These are phyloP conservation scores for Pezicula rhizophila DNA, from an alignment of 2,329 filamentous ascomycete species.

Conservation along the genomic window DNA sequence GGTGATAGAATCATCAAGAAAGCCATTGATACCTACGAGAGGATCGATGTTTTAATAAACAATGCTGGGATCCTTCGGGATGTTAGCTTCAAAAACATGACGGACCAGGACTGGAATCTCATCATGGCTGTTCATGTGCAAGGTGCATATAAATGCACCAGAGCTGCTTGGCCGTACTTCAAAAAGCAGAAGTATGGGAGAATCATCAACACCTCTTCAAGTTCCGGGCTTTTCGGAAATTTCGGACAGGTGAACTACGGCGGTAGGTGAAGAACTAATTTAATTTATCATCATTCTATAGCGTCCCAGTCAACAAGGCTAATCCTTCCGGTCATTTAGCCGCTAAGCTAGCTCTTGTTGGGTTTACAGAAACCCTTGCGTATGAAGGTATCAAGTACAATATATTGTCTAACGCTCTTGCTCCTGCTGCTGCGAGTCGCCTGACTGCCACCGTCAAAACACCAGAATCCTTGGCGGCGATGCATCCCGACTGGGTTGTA, in stretches of 20 bases:
- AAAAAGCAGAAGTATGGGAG: constrained; percentile 94
- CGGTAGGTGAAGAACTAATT: constrained; percentile 33
- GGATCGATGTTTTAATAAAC: constrained; percentile 89
- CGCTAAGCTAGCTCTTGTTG: constrained; percentile 85
- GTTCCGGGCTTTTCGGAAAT: constrained; percentile 84
- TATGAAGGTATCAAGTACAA: constrained; percentile 97
- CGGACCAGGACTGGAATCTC: constrained; percentile 88
- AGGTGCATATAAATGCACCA: constrained; percentile 84
- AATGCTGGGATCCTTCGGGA: constrained; percentile 98
- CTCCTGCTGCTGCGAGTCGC: too few species aligned
- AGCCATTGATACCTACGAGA: constrained; percentile 69
- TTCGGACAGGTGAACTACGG: constrained; percentile 95
- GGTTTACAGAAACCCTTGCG: constrained; percentile 90
- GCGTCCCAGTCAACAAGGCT: constrained; percentile 17
- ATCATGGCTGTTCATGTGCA: constrained; percentile 84
- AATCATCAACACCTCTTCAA: constrained; percentile 91
- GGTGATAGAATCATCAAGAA: constrained; percentile 88
- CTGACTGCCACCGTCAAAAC: too few species aligned
- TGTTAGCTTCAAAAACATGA: too few species aligned
- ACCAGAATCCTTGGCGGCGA: too few species aligned
- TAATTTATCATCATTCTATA: too few species aligned
- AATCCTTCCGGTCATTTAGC: constrained; percentile 39
- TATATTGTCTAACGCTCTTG: constrained; percentile 86
- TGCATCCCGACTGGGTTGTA: constrained; percentile 78
- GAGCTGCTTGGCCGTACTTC: constrained; percentile 91